Evolutionary conservation across 192 early-diverging fungal species (phyloP).

Genomic region (Backusella morwellensis): DNA sequence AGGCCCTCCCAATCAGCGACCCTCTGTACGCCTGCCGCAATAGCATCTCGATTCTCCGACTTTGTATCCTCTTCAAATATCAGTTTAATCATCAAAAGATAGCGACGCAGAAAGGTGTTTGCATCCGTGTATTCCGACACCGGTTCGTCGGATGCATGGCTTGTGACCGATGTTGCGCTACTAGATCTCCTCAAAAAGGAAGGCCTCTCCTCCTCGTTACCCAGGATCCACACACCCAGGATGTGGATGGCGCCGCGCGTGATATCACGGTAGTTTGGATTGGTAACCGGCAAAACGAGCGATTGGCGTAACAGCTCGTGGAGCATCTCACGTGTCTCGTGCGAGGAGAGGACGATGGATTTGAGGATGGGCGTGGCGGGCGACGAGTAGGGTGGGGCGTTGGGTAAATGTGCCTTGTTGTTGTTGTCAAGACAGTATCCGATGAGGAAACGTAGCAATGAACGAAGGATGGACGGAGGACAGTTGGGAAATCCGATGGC

Average conservation of each 20-base stretch:
- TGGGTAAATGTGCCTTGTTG: slow-evolving; percentile 28
- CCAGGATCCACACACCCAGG: slow-evolving; percentile 64
- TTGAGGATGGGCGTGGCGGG: slow-evolving; percentile 62
- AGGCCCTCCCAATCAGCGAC: slow-evolving; percentile 43
- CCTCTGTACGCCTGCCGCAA: background rate
- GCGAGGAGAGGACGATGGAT: slow-evolving; percentile 51
- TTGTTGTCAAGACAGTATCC: slow-evolving; percentile 62
- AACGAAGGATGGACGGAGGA: slow-evolving; percentile 64
- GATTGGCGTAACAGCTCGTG: slow-evolving; percentile 78
- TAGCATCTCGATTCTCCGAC: background rate
- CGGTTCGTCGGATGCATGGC: background rate
- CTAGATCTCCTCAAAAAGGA: slow-evolving; percentile 51
- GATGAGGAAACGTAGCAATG: slow-evolving; percentile 66
- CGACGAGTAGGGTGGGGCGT: slow-evolving; percentile 37
- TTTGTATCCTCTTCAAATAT: slow-evolving; percentile 57
- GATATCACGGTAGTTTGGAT: slow-evolving; percentile 60
- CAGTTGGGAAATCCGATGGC: slow-evolving; percentile 60
- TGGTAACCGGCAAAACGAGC: slow-evolving; percentile 56
- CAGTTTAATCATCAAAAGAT: slow-evolving; percentile 62
- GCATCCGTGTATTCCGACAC: slow-evolving; percentile 36
- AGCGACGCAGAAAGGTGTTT: slow-evolving; percentile 65
- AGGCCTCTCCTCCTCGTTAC: slow-evolving; percentile 70
- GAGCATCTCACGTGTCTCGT: slow-evolving; percentile 67
- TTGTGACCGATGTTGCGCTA: slow-evolving; percentile 2
- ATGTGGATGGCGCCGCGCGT: slow-evolving; percentile 63